Base-by-base conservation (phyloP, 2,329 filamentous ascomycete genomes). In the Ophiostoma ips region DNA sequence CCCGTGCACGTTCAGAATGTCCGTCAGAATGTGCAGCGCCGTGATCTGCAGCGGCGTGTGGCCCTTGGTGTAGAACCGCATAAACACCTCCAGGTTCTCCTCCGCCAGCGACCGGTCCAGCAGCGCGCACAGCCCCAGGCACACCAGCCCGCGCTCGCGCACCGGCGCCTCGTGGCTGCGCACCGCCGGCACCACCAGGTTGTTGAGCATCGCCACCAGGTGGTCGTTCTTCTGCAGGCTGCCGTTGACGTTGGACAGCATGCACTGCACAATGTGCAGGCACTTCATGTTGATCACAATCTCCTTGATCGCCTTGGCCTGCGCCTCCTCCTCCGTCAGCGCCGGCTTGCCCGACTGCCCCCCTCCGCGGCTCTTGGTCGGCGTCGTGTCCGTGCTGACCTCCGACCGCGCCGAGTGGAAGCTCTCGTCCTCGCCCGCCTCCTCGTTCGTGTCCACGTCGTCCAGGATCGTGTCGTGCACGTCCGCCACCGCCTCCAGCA, bases 261-360 rank as follows among this genome's bases (percentile, higher is more conserved):
- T 95, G 71, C 88, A 96, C 65, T 95, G 87, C 24, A 94, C 89
- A 57, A 98, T 95, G 62, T 95, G 86, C 54, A 98, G 74, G 64
- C 92, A 96, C 68, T 96, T 96, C 79, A 95, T 89, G 70, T 96
- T 96, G 64, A 96, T 84, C 71, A 95, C 81, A 61, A 95, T 92
- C 66, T 95, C 88, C 56, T 79, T 82, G 57, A 95, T 79, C 1
- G 85, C 87, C 68, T 89, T 94, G 44, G 76, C 74, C 57, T 78
- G 73, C 10, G 78, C 77, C 55, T 82, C 78, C 57, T 85, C 83
- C 51, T 83, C 79, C 47, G 69, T 76, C 51, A 76, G 58, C 50
- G 71, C 71, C 15, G 64, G 58, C 12, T 28, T 37, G 10, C n/a
- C 15, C n/a, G 48, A 31, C 9, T 46, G 43, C 58, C 70, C 72